phyloP scores from a whole-genome alignment of 2,329 filamentous ascomycete genomes.

The Albifimbria verrucaria region DNA sequence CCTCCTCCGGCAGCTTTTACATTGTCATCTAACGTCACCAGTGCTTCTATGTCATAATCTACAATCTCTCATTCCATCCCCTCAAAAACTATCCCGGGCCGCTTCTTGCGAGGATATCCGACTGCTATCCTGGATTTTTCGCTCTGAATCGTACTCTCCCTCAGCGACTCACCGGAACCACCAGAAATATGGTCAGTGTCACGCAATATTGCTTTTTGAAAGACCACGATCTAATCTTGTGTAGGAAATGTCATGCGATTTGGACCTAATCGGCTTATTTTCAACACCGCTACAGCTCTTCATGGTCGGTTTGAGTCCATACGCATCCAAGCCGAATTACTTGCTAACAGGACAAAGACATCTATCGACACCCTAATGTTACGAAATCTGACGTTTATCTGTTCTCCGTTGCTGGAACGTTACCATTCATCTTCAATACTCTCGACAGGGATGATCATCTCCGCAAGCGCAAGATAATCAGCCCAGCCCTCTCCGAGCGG shows the following conservation, averaged over 20 bases:
- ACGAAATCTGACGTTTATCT: not conserved
- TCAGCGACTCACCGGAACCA: too few relatives aligned
- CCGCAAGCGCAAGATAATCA: slow-evolving; percentile 3
- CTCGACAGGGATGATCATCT: not conserved
- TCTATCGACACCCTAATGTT: not conserved
- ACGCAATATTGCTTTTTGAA: too few relatives aligned
- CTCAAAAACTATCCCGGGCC: too few relatives aligned
- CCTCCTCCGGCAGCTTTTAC: too few relatives aligned
- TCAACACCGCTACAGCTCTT: not conserved
- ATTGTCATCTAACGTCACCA: too few relatives aligned
- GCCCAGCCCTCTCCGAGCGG: slow-evolving; percentile 1
- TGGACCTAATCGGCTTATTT: not conserved
- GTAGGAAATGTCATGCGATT: not conserved
- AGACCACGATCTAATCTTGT: too few relatives aligned
- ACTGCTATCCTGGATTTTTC: too few relatives aligned
- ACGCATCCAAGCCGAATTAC: not conserved
- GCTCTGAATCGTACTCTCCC: too few relatives aligned
- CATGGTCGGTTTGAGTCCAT: not conserved
- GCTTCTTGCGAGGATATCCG: too few relatives aligned
- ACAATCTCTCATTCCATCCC: too few relatives aligned
- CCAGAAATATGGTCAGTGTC: too few relatives aligned
- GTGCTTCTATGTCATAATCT: too few relatives aligned
- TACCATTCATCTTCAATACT: slow-evolving; percentile 1
- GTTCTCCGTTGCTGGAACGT: not conserved
- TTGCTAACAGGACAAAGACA: not conserved